These are phyloP conservation scores for Breynia disticha DNA, from an alignment of 441 rosid genomes.

Conservation along the genomic window DNA sequence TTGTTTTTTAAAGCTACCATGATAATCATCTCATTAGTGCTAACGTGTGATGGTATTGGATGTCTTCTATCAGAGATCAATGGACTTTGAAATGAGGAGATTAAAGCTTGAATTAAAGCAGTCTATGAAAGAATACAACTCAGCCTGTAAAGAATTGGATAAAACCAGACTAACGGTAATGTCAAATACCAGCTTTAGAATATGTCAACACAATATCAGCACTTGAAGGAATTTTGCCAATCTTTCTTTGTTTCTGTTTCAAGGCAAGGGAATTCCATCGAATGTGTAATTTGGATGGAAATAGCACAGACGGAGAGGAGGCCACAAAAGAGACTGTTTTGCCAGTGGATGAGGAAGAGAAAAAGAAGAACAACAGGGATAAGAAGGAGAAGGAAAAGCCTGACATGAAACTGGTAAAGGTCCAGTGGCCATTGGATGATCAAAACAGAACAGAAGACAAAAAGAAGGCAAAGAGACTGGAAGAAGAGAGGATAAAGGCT, in stretches of 20 bases:
- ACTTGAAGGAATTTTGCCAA: neutral
- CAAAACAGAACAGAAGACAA: conserved; percentile 31
- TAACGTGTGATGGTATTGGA: neutral
- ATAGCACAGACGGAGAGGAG: too few species aligned
- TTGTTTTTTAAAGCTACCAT: too few species aligned
- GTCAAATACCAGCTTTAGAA: conserved; percentile 2
- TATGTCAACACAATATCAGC: neutral
- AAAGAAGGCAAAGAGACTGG: conserved; percentile 23
- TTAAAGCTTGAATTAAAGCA: conserved; percentile 42
- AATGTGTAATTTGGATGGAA: neutral
- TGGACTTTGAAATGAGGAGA: conserved; percentile 42
- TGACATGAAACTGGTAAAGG: conserved; percentile 35
- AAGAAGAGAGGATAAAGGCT: conserved; percentile 18
- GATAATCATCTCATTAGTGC: neutral
- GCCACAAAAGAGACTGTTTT: too few species aligned
- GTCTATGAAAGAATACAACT: conserved; percentile 25
- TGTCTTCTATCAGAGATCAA: conserved; percentile 17
- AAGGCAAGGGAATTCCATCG: conserved; percentile 36
- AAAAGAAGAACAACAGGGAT: conserved; percentile 22
- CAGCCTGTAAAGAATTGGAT: conserved; percentile 27
- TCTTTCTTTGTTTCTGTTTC: conserved; percentile 3
- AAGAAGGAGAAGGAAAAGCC: conserved; percentile 31
- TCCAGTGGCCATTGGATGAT: conserved; percentile 26
- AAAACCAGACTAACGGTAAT: conserved; percentile 34
- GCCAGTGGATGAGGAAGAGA: conserved; percentile 4